Percentiles rank a stretch among this genome's conserved stretches.
phyloP scores from a whole-genome alignment of 495 filamentous ascomycete species.

The Xylaria intraflava region DNA sequence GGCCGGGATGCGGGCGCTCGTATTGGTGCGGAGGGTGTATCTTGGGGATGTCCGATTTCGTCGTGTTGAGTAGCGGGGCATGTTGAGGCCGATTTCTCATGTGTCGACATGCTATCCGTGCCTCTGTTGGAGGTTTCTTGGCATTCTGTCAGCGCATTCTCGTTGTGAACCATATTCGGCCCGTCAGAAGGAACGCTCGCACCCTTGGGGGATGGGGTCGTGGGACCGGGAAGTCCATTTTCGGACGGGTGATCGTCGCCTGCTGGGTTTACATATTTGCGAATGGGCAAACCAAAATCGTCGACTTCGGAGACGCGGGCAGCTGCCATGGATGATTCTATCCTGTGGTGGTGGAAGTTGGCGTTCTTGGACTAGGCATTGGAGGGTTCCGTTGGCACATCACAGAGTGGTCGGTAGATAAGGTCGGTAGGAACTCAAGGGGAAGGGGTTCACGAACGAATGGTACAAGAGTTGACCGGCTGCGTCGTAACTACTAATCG shows the following conservation, averaged over 20 bases:
- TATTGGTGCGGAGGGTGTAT: neutral
- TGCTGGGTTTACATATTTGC: slow-evolving; percentile 28
- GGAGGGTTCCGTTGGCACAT: neutral
- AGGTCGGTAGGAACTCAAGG: no score
- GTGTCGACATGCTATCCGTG: neutral
- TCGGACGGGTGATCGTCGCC: slow-evolving; percentile 6
- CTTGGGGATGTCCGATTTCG: neutral
- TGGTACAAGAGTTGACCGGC: no score
- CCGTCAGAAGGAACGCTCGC: neutral
- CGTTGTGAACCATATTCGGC: neutral
- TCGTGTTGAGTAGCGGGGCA: neutral
- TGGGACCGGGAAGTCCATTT: slow-evolving; percentile 9
- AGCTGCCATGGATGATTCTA: slow-evolving; percentile 25
- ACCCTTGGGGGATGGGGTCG: neutral
- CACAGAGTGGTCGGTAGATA: no score
- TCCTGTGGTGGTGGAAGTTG: slow-evolving; percentile 10
- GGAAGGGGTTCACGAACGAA: no score
- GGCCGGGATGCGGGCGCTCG: neutral
- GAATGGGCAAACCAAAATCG: slow-evolving; percentile 51
- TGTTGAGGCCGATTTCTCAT: neutral
- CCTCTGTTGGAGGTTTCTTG: neutral
- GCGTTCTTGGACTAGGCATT: neutral
- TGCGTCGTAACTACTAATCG: no score
- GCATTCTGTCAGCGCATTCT: neutral
- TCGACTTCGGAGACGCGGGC: slow-evolving; percentile 40